Evolutionary conservation across 176 grass and related monocot genomes (phyloP).

Genomic region (Rhynchospora breviuscula): DNA sequence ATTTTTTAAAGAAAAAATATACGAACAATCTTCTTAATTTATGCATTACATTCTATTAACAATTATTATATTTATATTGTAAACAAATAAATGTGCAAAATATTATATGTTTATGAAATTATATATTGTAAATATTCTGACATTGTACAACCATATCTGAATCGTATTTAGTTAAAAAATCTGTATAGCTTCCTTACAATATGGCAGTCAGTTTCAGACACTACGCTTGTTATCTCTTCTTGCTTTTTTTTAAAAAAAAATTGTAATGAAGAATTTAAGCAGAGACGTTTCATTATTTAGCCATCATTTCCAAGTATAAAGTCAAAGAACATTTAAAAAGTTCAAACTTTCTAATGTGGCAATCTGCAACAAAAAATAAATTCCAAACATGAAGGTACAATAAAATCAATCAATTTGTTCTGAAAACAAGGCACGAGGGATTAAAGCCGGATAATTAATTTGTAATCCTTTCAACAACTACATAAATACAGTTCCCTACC

Average conservation of each 20-base stretch:
- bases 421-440: constrained; percentile 10
- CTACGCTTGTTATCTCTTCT: too few relatives aligned
- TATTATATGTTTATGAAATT: background rate
- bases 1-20: too few relatives aligned
- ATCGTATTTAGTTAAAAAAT: too few relatives aligned
- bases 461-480: background rate
- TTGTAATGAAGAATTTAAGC: background rate
- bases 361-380: background rate
- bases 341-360: background rate
- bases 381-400: background rate
- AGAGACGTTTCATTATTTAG: background rate
- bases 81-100: background rate
- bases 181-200: too few relatives aligned
- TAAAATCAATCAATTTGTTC: constrained; percentile 2
- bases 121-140: too few relatives aligned
- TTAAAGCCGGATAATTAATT: constrained; percentile 4
- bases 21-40: background rate
- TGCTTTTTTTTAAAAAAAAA: too few relatives aligned
- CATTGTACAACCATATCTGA: too few relatives aligned
- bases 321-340: background rate
- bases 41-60: background rate
- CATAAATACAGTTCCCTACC: constrained; percentile 6
- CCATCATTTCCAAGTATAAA: background rate
- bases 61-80: background rate
- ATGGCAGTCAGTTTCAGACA: too few relatives aligned